Evolutionary conservation across 2,329 filamentous ascomycete genomes (phyloP).

Genomic region (Coniochaeta hoffmannii): DNA sequence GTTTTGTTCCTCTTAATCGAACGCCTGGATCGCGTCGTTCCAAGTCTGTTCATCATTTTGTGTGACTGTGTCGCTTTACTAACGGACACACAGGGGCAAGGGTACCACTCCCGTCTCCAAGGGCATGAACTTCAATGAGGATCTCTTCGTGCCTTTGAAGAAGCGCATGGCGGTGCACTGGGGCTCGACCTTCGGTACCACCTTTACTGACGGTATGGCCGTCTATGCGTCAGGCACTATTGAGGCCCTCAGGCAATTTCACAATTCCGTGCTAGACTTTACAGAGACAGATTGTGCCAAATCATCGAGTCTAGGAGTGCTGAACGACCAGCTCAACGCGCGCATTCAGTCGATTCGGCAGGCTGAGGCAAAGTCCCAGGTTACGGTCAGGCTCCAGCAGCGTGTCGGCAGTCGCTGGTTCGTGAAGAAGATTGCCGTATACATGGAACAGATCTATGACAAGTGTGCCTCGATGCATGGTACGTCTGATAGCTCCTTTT

Average conservation of each 20-base stretch:
- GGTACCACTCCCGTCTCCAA: not conserved
- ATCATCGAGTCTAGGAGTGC: not conserved
- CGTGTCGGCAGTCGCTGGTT: not conserved
- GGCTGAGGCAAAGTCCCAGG: not conserved
- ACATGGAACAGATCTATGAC: not conserved
- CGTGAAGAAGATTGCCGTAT: not conserved
- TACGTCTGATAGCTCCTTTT: not conserved
- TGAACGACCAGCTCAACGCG: not conserved
- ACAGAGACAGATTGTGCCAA: not conserved
- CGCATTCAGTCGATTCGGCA: not conserved
- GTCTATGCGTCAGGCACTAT: not conserved
- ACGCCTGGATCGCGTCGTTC: no score
- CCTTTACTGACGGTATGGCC: not conserved
- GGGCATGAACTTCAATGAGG: conserved; percentile 1
- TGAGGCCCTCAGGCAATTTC: not conserved
- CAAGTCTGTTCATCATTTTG: no score
- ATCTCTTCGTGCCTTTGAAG: not conserved
- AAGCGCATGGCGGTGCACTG: not conserved
- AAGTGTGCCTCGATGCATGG: not conserved
- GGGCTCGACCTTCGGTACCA: not conserved
- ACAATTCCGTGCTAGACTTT: not conserved
- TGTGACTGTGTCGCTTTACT: not conserved
- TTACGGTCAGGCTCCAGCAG: not conserved
- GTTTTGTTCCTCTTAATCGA: not conserved
- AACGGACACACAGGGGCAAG: not conserved